Conservation (phyloP, 805 yeast species). For the Jamesozyma jinghongensis region DNA sequence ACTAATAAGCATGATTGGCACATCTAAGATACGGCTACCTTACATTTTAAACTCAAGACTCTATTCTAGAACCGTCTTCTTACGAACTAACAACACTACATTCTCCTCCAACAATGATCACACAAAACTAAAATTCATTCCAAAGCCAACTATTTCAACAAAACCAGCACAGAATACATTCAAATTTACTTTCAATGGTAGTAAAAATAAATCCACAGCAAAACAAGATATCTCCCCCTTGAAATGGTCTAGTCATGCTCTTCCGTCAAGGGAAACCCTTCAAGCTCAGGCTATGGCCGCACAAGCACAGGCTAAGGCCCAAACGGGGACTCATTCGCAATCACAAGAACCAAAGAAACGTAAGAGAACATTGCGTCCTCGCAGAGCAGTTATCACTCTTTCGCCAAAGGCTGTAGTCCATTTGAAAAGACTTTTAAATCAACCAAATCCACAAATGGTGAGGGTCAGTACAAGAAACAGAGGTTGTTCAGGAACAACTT, state of each 20-base stretch:
- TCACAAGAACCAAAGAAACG: slow-evolving; percentile 16
- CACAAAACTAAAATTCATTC: not conserved
- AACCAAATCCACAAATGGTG: slow-evolving; percentile 82
- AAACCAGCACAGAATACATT: not conserved
- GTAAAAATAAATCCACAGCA: too few relatives aligned
- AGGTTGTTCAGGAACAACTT: slow-evolving; percentile 94
- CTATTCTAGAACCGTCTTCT: too few relatives aligned
- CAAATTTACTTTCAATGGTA: not conserved
- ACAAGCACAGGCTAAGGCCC: not conserved
- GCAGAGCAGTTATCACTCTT: slow-evolving; percentile 82
- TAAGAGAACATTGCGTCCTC: slow-evolving; percentile 68
- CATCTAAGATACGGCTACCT: too few relatives aligned
- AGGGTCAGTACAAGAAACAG: slow-evolving; percentile 91
- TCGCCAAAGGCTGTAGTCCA: slow-evolving; percentile 70
- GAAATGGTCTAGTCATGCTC: not conserved
- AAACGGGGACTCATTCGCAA: not conserved
- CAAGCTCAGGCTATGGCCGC: not conserved
- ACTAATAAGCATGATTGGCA: too few relatives aligned
- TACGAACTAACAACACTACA: too few relatives aligned
- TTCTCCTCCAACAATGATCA: not conserved
- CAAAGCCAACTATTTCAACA: not conserved
- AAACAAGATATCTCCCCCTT: not conserved
- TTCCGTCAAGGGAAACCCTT: not conserved
- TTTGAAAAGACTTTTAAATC: slow-evolving; percentile 53
- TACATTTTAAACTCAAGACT: too few relatives aligned